Base-by-base conservation (phyloP, 129 eudicot genomes). In the Kitagawia praeruptora region DNA sequence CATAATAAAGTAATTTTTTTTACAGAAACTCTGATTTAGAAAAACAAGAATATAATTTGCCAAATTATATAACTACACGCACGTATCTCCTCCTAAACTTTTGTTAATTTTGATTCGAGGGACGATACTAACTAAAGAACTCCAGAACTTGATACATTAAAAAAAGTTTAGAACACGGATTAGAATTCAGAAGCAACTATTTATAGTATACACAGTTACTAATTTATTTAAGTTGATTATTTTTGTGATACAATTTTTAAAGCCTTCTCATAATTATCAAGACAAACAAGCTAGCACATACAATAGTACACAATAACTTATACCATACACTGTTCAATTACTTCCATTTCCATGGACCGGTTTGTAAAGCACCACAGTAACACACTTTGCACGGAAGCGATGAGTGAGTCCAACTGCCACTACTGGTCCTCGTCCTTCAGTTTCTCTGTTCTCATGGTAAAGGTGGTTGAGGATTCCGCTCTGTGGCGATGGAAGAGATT, bases 341-440 rank as follows among this genome's bases (percentile, higher is more conserved):
- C 83, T 81, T 78, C 96, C 92, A 85, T 93, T 89, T 83, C 97
- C 86, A 73, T 81, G 90, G 28, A 84, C 93, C 21, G 97, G 98
- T 88, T 94, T 94, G 83, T 89, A 89, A 34, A 94, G 97, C 85
- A 94, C 93, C 75, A 94, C 98, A 23, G 96, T 91, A 74, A 94
- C 96, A 78, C 75, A 91, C 77, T 94, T 94, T 3, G 91, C 85
- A 51, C 97, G 97, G 70, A 89, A 94, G 21, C 98, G 96, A 86
- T 91, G 96, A 38, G 98, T 88, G 78, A 91, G 80, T 40, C 98
- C 98, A 6, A 94, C 89, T 1, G 92, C 97, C 79, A 94, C 93
- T 3, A 94, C 97, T 11, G 98, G 86, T 77, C 88, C 97, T 11
- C 97, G 86, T 77, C 88, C 78, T 5, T 96, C 89, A 15, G 88